Conservation (phyloP, 2,329 filamentous ascomycete genomes). For the Oidium heveae region DNA sequence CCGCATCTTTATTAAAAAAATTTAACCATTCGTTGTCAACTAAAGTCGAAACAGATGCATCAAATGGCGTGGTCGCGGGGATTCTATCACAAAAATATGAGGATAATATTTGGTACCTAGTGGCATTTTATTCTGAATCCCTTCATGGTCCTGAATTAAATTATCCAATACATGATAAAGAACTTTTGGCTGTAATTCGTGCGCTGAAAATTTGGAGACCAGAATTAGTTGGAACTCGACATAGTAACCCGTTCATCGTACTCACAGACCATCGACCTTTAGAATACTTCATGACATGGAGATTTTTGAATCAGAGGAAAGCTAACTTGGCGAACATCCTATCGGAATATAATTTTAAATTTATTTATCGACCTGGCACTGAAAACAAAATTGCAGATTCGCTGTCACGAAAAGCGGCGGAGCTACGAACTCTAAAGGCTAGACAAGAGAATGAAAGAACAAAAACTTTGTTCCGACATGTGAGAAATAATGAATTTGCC, state of each 20-base stretch:
- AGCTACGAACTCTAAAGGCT: no score
- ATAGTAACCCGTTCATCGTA: neutral
- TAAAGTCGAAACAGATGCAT: no score
- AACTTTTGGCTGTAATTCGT: no score
- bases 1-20: neutral
- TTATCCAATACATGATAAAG: no score
- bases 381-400: no score
- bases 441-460: no score
- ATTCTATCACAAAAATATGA: neutral
- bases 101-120: neutral
- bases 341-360: neutral
- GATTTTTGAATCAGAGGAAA: neutral
- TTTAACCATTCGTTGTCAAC: neutral
- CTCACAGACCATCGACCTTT: no score
- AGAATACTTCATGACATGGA: neutral
- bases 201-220: neutral
- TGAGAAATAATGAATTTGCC: no score
- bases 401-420: no score
- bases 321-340: neutral
- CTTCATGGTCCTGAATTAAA: neutral
- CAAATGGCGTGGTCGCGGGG: neutral
- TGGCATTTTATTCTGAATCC: neutral
- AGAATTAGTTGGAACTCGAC: neutral
- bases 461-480: no score
- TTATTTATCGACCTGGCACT: neutral